A percentile compares a stretch with the other conserved stretches of the same genome.
These are phyloP conservation scores for Eimeria tenella DNA, from an alignment of 169 alveolate genomes.

Conservation along the genomic window DNA sequence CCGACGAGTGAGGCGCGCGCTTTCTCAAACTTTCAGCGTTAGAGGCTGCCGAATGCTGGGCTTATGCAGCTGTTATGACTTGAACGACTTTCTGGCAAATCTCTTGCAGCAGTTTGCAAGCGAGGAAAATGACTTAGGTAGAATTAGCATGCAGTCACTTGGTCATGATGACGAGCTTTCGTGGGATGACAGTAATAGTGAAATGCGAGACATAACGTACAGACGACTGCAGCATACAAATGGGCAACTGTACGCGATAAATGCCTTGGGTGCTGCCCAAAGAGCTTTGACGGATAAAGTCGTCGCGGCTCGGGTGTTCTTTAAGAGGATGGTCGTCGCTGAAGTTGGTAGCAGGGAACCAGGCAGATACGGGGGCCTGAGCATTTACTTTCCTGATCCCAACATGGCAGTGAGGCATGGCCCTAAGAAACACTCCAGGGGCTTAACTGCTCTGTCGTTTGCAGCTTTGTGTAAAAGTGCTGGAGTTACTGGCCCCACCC, in stretches of 20 bases:
- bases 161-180: neutral
- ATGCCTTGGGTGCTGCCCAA: constrained; percentile 45
- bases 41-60: constrained; percentile 82
- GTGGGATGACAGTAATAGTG: neutral
- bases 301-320: constrained; percentile 47
- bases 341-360: constrained; percentile 73
- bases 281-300: constrained; percentile 78
- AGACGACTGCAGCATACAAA: neutral
- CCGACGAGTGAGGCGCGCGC: constrained; percentile 76
- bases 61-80: constrained; percentile 84
- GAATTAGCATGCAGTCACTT: neutral
- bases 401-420: constrained; percentile 71
- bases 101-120: constrained; percentile 79
- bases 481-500: too few relatives aligned
- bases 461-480: too few relatives aligned
- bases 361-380: constrained; percentile 80
- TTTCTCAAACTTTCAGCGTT: constrained; percentile 78
- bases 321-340: constrained; percentile 59
- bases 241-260: neutral
- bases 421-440: neutral
- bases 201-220: neutral
- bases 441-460: neutral
- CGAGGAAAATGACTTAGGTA: constrained; percentile 57
- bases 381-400: constrained; percentile 84
- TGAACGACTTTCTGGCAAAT: constrained; percentile 83